Conservation (phyloP, 2,329 filamentous ascomycete species). For the Paramyrothecium sp. region DNA sequence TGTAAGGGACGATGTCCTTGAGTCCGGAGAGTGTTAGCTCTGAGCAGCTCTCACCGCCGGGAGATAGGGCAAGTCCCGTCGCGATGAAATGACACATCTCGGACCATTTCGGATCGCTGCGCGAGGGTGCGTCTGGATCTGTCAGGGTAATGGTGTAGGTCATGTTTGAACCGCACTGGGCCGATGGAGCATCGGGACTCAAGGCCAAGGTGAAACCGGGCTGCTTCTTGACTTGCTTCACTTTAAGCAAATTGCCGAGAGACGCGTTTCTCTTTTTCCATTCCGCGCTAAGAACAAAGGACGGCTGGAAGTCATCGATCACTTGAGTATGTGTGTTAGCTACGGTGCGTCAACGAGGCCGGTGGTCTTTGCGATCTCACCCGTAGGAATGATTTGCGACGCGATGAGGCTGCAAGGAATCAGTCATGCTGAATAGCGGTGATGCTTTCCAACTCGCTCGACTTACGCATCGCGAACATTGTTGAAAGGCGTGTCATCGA, state of each 20-base stretch:
- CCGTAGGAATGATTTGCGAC: too few relatives aligned
- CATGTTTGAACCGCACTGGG: not conserved
- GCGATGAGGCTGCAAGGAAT: too few relatives aligned
- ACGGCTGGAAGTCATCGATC: constrained; percentile 15
- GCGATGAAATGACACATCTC: constrained; percentile 21
- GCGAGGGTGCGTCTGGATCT: constrained; percentile 17
- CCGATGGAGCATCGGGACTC: not conserved
- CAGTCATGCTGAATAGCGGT: too few relatives aligned
- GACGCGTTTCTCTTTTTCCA: constrained; percentile 12
- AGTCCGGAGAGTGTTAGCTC: not conserved
- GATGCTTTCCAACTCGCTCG: too few relatives aligned
- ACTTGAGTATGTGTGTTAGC: not conserved
- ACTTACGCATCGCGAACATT: too few relatives aligned
- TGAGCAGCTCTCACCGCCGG: not conserved
- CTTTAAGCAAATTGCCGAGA: constrained; percentile 14
- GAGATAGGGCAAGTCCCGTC: not conserved
- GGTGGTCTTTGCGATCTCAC: too few relatives aligned
- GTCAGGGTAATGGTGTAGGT: constrained; percentile 13
- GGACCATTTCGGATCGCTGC: constrained; percentile 17
- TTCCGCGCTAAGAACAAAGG: constrained; percentile 6
- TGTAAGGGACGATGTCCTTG: constrained; percentile 13
- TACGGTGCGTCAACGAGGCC: too few relatives aligned
- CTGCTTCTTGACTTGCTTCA: constrained; percentile 4
- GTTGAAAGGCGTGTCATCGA: too few relatives aligned
- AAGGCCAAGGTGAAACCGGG: constrained; percentile 1